These are phyloP conservation scores for Thozetella sp. DNA, from an alignment of 495 filamentous ascomycete species.

Conservation along the genomic window DNA sequence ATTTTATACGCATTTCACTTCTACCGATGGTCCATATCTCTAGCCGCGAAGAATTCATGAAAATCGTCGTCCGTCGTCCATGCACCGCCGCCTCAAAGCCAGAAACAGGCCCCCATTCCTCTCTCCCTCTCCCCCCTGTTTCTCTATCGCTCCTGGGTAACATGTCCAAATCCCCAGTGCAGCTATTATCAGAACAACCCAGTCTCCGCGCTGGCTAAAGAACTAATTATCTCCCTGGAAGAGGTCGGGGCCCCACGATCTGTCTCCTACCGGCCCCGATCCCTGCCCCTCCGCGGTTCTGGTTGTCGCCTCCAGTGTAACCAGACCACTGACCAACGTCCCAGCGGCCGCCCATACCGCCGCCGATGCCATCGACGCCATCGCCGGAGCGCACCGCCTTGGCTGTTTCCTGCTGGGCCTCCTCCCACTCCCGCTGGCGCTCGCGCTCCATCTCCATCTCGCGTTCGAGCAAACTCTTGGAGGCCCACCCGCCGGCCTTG, in stretches of 20 bases:
- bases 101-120: neutral
- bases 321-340: conserved; percentile 86
- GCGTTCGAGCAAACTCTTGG: conserved; percentile 83
- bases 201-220: too few relatives aligned
- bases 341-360: conserved; percentile 67
- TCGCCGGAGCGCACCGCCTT: conserved; percentile 51
- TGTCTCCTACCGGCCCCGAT: conserved; percentile 77
- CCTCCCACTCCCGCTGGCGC: conserved; percentile 93
- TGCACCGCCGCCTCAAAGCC: neutral
- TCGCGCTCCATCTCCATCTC: conserved; percentile 97
- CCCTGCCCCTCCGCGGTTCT: conserved; percentile 72
- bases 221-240: conserved; percentile 41
- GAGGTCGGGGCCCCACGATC: conserved; percentile 76
- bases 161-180: too few relatives aligned
- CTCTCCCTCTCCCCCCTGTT: too few relatives aligned
- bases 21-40: neutral
- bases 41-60: neutral
- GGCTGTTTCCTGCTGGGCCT: conserved; percentile 75
- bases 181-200: too few relatives aligned
- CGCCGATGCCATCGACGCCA: conserved; percentile 54
- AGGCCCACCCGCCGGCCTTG: conserved; percentile 73
- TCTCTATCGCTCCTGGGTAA: too few relatives aligned
- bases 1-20: neutral
- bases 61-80: neutral
- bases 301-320: conserved; percentile 80